These are phyloP conservation scores for Erigeron canadensis DNA, from an alignment of 129 eudicot genomes.

Conservation along the genomic window DNA sequence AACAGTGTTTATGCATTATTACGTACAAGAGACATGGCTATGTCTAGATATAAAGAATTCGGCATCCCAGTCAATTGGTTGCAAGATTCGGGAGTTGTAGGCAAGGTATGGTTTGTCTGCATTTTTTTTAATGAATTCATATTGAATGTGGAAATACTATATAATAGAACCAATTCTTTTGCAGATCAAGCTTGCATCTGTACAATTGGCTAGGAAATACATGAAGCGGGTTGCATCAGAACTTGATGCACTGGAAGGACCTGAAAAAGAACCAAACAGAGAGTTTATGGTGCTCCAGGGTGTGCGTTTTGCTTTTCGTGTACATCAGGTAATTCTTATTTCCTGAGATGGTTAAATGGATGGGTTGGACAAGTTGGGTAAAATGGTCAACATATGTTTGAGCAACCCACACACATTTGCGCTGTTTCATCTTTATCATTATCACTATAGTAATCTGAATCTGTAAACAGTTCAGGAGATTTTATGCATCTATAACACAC, in stretches of 20 bases:
- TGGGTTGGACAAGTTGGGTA: background rate
- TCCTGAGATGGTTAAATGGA: background rate
- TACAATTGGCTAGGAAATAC: conserved; percentile 85
- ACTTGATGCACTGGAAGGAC: conserved; percentile 81
- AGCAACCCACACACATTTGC: background rate
- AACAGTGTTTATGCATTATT: conserved; percentile 81
- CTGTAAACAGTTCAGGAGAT: background rate
- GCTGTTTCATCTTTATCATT: background rate
- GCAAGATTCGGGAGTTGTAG: conserved; percentile 88
- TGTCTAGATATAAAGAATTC: conserved; percentile 87
- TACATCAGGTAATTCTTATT: conserved; percentile 76
- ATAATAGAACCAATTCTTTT: background rate
- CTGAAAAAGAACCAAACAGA: conserved; percentile 95
- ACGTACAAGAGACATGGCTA: conserved; percentile 95
- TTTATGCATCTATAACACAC: conserved; percentile 2
- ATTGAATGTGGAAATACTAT: background rate
- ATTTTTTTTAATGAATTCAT: background rate
- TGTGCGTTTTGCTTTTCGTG: conserved; percentile 97
- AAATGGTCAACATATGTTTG: background rate
- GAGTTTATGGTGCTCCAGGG: conserved; percentile 95
- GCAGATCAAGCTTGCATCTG: conserved; percentile 97
- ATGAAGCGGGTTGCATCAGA: conserved; percentile 96
- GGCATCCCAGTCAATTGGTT: conserved; percentile 92
- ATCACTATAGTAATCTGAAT: background rate
- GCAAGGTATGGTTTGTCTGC: conserved; percentile 60